Base-by-base conservation (phyloP, 768 basidiomycete species). In the Dentipellis fragilis region DNA sequence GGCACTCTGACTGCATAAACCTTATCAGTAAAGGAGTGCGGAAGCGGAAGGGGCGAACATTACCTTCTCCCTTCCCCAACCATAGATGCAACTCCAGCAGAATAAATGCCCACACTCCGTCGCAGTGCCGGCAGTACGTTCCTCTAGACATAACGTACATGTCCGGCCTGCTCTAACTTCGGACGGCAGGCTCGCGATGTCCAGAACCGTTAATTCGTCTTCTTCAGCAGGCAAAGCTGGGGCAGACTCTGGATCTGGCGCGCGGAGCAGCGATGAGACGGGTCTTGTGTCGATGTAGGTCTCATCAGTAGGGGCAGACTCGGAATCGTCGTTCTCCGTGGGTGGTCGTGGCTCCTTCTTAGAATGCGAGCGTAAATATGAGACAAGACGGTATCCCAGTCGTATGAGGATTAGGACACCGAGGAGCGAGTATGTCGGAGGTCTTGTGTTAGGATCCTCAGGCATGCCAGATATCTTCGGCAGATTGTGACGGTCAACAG, bases 51-150 rank as follows among this genome's bases (percentile, higher is more conserved):
- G 42, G 51, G 45, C 16, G 14, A 38, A 14, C 62, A 70, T 52
- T 55, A 85, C 87, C 80, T 91, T 93, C 67, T 93, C 91, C 66
- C 85, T 74, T 12, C 87, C 89, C 91, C 91, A 93, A 10, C 84
- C 87, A 46, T 88, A 81, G 40, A 93, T 89, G 63, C 91, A 93
- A 61, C 76, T 82, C 91, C 91, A 93, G 62, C 90, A 92, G 66
- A 93, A 93, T 48, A 93, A 64, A 67, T 93, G 91, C 0, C 91
- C 91, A 60, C 91, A 93, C 67, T 93, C 91, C 0, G 91, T 93
- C 29, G 85, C 81, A 65, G 84, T 85, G 61, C 82, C 90, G 56
- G 84, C 80, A 0, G 87, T 89, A 62, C 91, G 77, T 67, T 91
- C 88, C 62, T 93, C 91, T 51, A 93, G 69, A 64, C 91, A 93